Percentiles rank a stretch among this genome's conserved stretches.
Conservation (phyloP, 2,329 filamentous ascomycete genomes). For the Metarhizium humberi region DNA sequence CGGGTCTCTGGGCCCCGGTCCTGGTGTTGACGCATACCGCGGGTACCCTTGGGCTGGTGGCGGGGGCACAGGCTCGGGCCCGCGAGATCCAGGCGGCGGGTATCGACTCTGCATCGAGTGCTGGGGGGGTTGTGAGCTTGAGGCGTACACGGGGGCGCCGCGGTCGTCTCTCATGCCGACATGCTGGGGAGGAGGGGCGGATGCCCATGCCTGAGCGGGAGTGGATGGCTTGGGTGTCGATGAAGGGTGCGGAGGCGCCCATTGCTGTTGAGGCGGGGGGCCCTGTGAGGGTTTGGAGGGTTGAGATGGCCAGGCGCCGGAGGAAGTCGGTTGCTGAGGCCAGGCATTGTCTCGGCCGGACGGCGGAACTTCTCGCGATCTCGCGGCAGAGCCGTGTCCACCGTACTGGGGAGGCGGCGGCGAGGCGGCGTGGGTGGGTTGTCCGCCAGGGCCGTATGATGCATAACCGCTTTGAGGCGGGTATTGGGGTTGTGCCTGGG, state of each 20-base stretch:
- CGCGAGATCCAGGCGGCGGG: constrained; percentile 27
- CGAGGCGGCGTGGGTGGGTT: constrained; percentile 34
- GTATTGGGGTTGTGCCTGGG: constrained; percentile 30
- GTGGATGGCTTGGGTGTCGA: constrained; percentile 23
- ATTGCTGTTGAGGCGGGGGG: constrained; percentile 23
- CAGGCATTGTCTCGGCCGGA: constrained; percentile 27
- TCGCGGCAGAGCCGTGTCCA: constrained; percentile 33
- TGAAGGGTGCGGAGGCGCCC: constrained; percentile 22
- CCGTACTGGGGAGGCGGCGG: constrained; percentile 45
- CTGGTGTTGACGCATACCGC: constrained; percentile 34
- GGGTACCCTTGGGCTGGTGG: constrained; percentile 29
- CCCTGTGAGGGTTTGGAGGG: constrained; percentile 22
- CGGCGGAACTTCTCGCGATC: constrained; percentile 32
- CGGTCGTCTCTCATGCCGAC: constrained; percentile 29
- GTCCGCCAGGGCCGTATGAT: constrained; percentile 27
- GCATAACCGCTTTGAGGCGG: constrained; percentile 35
- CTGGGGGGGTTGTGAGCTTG: constrained; percentile 19
- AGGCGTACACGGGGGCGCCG: constrained; percentile 24
- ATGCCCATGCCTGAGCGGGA: constrained; percentile 22
- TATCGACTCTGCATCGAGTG: constrained; percentile 30
- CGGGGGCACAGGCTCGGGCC: constrained; percentile 30
- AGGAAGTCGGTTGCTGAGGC: constrained; percentile 13
- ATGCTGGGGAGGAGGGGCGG: constrained; percentile 24
- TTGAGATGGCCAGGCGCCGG: constrained; percentile 20
- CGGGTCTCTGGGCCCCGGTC: constrained; percentile 31